Base-by-base conservation (phyloP, 257 asterid genomes). In the Coffea eugenioides region DNA sequence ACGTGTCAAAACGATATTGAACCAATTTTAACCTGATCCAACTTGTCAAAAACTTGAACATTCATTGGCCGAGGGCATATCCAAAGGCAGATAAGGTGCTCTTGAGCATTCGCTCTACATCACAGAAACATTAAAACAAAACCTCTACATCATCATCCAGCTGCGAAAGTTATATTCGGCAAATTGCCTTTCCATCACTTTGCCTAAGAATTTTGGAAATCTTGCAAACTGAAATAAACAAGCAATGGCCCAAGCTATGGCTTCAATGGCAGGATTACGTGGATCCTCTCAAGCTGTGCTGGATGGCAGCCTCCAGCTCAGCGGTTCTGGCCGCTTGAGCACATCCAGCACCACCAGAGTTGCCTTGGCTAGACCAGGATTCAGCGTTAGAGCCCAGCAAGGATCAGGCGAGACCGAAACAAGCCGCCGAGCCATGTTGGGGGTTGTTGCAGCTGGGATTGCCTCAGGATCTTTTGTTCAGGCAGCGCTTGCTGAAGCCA, bases 401-500 rank as follows among this genome's bases (percentile, higher is more conserved):
- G 89, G 80, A 39, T 82, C 93, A 46, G 87, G 84, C 75, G 95
- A 92, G 85, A 79, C 83, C 3, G 96, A 93, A 86, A 85, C 97
- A 27, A 87, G 95, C 90, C 97, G 99, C 78, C 88, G 98, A 13
- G 91, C 97, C 62, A 77, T 91, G 82, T 67, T 96, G 80, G 97
- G 98, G 39, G 91, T 92, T 45, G 93, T 89, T 68, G 99, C 97
- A 0, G 88, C 96, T 49, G 98, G 97, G 9, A 73, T 96, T 11
- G 92, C 91, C 45, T 83, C 97, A 0, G 95, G 91, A 4, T 89
- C 99, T 7, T 84, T 96, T 70, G 97, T 91, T 59, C 91, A 87
- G 81, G 96, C 90, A 59, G 97, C 88, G 59, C 91, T 92, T 6
- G 99, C 99, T 4, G 98, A 91, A 36, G 91, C 94, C 77, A 88